Conservation (phyloP, 352 stramenopile species). For the Globisporangium mamillatum region DNA sequence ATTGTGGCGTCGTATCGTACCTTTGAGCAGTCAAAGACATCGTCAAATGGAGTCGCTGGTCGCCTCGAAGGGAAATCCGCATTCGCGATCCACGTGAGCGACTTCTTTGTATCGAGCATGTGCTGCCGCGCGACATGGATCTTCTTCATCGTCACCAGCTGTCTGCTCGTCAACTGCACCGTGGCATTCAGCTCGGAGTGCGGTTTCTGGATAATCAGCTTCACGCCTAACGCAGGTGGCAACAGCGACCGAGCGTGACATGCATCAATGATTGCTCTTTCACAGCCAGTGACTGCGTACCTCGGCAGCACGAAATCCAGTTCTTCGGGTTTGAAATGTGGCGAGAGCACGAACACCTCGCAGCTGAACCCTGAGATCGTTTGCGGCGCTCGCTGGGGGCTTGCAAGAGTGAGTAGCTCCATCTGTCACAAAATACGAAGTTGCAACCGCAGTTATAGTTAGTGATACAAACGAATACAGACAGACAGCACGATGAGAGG, state of each 20-base stretch:
- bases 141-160: constrained; percentile 3
- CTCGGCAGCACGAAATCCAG: constrained; percentile 7
- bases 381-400: not conserved
- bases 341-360: constrained; percentile 2
- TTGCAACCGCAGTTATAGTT: not conserved
- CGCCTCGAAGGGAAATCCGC: not conserved
- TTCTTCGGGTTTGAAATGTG: constrained; percentile 1
- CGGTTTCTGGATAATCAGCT: not conserved
- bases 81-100: constrained; percentile 2
- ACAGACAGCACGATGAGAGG: not conserved
- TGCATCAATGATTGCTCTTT: not conserved
- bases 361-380: constrained; percentile 6
- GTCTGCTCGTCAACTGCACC: not conserved
- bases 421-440: not conserved
- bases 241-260: not conserved
- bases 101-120: not conserved
- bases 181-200: not conserved
- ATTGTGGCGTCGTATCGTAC: not conserved
- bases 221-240: constrained; percentile 1
- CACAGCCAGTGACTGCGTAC: constrained; percentile 2
- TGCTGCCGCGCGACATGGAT: constrained; percentile 1
- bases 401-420: not conserved
- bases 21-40: constrained; percentile 2
- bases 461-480: no score
- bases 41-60: constrained; percentile 1